Percentiles rank a stretch among this genome's conserved stretches.
phyloP scores from a whole-genome alignment of 164 flowering plant genomes.

The Santalum album region DNA sequence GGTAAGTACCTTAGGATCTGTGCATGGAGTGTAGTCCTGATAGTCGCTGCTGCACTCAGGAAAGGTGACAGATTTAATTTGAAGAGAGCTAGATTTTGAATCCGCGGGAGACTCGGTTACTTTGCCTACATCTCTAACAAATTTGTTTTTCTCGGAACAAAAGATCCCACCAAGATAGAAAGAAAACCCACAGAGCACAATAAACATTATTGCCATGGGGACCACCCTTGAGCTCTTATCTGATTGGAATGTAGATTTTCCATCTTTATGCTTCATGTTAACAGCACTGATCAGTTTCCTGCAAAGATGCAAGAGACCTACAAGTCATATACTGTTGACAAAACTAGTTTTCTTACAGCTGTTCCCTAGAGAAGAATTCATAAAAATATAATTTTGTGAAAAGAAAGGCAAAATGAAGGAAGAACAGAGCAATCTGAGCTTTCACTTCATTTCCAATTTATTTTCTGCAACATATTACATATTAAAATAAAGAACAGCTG shows the following conservation, averaged over 20 bases:
- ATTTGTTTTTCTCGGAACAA: conserved; percentile 46
- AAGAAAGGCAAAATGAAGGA: too few relatives aligned
- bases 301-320: too few relatives aligned
- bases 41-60: conserved; percentile 61
- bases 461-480: too few relatives aligned
- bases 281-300: background rate
- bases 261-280: conserved; percentile 77
- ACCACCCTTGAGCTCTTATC: conserved; percentile 53
- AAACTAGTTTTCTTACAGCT: too few relatives aligned
- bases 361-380: too few relatives aligned
- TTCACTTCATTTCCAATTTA: too few relatives aligned
- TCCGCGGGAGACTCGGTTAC: conserved; percentile 30
- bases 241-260: conserved; percentile 37
- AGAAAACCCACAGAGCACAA: conserved; percentile 82
- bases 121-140: conserved; percentile 16
- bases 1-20: conserved; percentile 94
- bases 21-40: conserved; percentile 98
- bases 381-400: too few relatives aligned
- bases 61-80: conserved; percentile 43
- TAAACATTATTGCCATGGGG: conserved; percentile 49
- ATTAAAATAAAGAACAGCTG: too few relatives aligned
- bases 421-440: too few relatives aligned
- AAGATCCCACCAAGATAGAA: conserved; percentile 92
- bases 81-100: conserved; percentile 30
- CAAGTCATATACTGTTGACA: too few relatives aligned